These are phyloP conservation scores for Letharia lupina DNA, from an alignment of 495 filamentous ascomycete genomes.

Conservation along the genomic window DNA sequence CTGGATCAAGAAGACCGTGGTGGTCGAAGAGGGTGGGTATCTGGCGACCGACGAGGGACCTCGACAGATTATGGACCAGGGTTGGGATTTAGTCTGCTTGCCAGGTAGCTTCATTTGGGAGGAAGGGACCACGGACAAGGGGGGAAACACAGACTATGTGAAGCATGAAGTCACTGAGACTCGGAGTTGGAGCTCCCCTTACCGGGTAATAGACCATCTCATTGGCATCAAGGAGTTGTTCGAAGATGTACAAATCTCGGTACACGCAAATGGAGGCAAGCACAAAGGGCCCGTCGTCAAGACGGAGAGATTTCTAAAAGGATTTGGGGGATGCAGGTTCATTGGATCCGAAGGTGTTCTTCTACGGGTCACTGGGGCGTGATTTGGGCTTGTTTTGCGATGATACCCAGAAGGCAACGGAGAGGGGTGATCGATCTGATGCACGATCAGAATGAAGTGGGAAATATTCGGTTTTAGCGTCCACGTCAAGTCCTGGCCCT, in stretches of 20 bases:
- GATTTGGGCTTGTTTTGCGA: slow-evolving; percentile 6
- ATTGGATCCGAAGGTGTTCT: slow-evolving; percentile 21
- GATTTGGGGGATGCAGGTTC: slow-evolving; percentile 21
- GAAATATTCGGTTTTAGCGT: neutral
- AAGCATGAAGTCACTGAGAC: slow-evolving; percentile 20
- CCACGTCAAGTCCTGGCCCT: neutral
- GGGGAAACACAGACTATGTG: slow-evolving; percentile 21
- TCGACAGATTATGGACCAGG: slow-evolving; percentile 21
- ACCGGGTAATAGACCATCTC: slow-evolving; percentile 13
- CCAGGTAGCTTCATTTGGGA: slow-evolving; percentile 26
- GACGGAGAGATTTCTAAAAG: slow-evolving; percentile 10
- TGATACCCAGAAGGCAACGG: slow-evolving; percentile 13
- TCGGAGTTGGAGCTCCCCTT: slow-evolving; percentile 18
- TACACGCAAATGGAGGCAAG: slow-evolving; percentile 21
- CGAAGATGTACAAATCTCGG: slow-evolving; percentile 12
- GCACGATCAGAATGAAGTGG: neutral
- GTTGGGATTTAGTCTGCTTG: slow-evolving; percentile 21
- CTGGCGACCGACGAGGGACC: slow-evolving; percentile 20
- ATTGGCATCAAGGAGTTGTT: slow-evolving; percentile 17
- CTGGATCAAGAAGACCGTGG: slow-evolving; percentile 24
- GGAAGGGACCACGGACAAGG: slow-evolving; percentile 20
- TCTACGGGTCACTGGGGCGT: slow-evolving; percentile 16
- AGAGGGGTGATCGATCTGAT: neutral
- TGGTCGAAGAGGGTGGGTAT: slow-evolving; percentile 21
- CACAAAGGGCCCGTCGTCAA: slow-evolving; percentile 7